Conservation (phyloP, 2,329 filamentous ascomycete genomes). For the Aspergillus sclerotialis region DNA sequence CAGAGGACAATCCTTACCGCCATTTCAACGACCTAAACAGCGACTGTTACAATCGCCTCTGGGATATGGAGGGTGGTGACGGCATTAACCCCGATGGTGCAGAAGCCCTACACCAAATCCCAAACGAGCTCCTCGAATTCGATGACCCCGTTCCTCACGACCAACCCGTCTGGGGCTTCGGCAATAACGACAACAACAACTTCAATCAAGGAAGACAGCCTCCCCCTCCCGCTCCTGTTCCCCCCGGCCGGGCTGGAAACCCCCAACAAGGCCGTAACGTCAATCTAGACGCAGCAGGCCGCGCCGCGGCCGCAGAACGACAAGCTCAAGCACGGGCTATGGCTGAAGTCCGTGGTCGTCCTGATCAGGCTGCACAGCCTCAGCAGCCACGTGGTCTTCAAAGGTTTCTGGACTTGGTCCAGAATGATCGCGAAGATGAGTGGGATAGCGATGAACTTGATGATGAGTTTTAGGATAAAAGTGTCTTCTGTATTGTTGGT, state of each 20-base stretch:
- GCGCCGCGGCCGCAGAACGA: conserved; percentile 30
- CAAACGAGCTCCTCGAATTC: conserved; percentile 29
- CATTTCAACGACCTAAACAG: conserved; percentile 74
- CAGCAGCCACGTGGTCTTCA: conserved; percentile 32
- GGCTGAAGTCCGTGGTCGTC: conserved; percentile 27
- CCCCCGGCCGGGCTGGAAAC: conserved; percentile 23
- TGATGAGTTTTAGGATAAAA: conserved; percentile 30
- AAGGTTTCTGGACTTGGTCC: conserved; percentile 46
- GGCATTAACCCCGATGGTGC: conserved; percentile 37
- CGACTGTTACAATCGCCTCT: conserved; percentile 75
- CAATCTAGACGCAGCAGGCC: conserved; percentile 25
- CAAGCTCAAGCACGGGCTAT: conserved; percentile 34
- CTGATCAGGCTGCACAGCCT: conserved; percentile 13
- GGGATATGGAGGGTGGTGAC: conserved; percentile 83
- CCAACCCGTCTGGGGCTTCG: conserved; percentile 17
- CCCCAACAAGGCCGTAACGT: conserved; percentile 19
- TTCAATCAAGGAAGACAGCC: conserved; percentile 20
- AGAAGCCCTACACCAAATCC: conserved; percentile 34
- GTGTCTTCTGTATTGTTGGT: too few relatives aligned
- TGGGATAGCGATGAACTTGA: conserved; percentile 55
- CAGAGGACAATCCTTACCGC: conserved; percentile 70
- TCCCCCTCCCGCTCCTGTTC: conserved; percentile 35
- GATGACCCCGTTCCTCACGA: conserved; percentile 21
- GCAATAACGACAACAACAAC: conserved; percentile 21
- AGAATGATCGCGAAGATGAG: conserved; percentile 49